These are phyloP conservation scores for Knoxia roxburghii DNA, from an alignment of 257 asterid species.

Conservation along the genomic window DNA sequence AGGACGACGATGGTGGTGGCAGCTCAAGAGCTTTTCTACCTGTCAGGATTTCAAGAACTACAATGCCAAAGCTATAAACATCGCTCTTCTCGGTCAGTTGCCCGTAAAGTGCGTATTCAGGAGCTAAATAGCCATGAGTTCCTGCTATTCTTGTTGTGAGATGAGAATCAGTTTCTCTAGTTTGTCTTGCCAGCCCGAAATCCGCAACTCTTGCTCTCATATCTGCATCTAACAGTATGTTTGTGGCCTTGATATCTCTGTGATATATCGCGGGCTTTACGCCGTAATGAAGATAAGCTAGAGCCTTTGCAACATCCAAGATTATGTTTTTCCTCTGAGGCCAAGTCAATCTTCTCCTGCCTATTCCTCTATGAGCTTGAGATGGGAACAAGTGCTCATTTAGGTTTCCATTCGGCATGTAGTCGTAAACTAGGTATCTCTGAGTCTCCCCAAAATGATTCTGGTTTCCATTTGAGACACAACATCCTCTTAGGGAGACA, in stretches of 20 bases:
- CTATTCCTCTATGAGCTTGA: background rate
- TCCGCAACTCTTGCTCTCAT: constrained; percentile 62
- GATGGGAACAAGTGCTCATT: constrained; percentile 31
- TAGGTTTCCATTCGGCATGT: constrained; percentile 53
- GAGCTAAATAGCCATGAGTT: constrained; percentile 60
- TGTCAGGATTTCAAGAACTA: constrained; percentile 49
- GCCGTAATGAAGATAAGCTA: constrained; percentile 57
- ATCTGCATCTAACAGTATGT: constrained; percentile 44
- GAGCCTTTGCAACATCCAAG: constrained; percentile 55
- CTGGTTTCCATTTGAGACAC: constrained; percentile 21
- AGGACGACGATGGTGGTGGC: constrained; percentile 16
- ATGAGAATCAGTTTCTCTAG: constrained; percentile 31
- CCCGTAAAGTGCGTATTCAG: constrained; percentile 61
- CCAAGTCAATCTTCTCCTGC: constrained; percentile 36
- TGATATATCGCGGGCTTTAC: constrained; percentile 60
- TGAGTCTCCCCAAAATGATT: constrained; percentile 15
- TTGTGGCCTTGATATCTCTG: constrained; percentile 59
- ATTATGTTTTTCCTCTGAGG: constrained; percentile 48
- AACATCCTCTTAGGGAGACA: constrained; percentile 48
- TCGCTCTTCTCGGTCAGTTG: constrained; percentile 59
- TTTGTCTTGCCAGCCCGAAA: constrained; percentile 50
- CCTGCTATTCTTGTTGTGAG: constrained; percentile 46
- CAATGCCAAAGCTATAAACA: constrained; percentile 58
- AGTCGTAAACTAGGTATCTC: constrained; percentile 51
- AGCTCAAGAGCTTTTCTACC: constrained; percentile 46